Base-by-base conservation (phyloP, 2,329 filamentous ascomycete genomes). In the Trichophyton equinum region DNA sequence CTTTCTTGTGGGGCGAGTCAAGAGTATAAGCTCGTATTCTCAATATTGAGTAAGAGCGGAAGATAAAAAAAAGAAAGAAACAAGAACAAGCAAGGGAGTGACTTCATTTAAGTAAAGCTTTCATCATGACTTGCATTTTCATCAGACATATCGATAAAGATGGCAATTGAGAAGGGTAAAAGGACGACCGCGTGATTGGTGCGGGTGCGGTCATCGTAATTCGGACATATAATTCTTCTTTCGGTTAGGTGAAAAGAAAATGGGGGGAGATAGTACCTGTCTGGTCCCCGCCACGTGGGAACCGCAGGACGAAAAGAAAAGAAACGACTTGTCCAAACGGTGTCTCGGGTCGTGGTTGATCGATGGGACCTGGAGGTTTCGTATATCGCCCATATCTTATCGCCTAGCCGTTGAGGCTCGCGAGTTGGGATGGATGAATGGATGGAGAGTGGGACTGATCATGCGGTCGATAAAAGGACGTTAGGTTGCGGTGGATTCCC, bases 231-330 rank as follows among this genome's bases (percentile, higher is more conserved):
- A 53, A 51, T 22, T 25, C 22, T 13, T 22, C 22, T 13, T 53
- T 33, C 5, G 13, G 25, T 33, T 30, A 53, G 13, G 13, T 18
- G 13, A 53, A 22, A 27, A 22, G 49, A 53, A 6, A 20, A 7
- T 20, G 20, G 20, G 18, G 18, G 42, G 42, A 46, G 8, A 47
- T n/a, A 4, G 13, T 44, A 27, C 9, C 18, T 30, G 49, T 53
- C 49, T n/a, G 49, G 49, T 53, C 49, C 49, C 49, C 49, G 27
- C 49, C 49, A 53, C 49, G 49, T 53, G 49, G 49, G 9, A 53
- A 53, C 49, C 27, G 22, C 49, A 53, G 22, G n/a, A 15, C 13
- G 49, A 33, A 13, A 15, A n/a, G 18, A n/a, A 53, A 53, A 51
- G 18, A 51, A 51, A 20, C 11, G 4, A 36, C 9, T 36, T 36